Base-by-base conservation (phyloP, 2,329 filamentous ascomycete genomes). In the Trichoderma sp. region DNA sequence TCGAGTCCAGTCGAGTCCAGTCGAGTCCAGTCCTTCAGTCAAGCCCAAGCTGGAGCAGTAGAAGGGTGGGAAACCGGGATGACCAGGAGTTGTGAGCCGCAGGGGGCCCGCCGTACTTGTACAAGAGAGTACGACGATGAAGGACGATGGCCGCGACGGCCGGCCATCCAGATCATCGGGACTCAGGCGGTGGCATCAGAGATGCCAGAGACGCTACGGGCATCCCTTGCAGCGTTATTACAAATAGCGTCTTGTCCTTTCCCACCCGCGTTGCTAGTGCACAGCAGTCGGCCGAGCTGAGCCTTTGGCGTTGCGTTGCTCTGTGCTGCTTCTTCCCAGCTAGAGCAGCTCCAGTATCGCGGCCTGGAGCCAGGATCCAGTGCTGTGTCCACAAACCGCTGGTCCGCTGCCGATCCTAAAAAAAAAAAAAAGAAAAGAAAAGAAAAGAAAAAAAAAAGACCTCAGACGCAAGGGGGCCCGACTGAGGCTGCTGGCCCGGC, bases 41-140 rank as follows among this genome's bases (percentile, higher is more conserved):
- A 15, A 56, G 61, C 61, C 61, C 52, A 57, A 65, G 37, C 54
- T 37, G 59, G 61, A 37, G 27, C 34, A 64, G 42, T 32, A 65
- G 61, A 64, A 34, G 52, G 61, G 61, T 65, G 61, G 61, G 61
- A 65, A 65, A 56, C 61, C 61, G 61, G 61, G 61, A 65, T 65
- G 50, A 64, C 50, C 39, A 61, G 42, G 45, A 60, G 59, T 29
- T n/a, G 39, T 52, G 59, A 37, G 27, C 52, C 61, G 52, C 61
- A 65, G 61, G 61, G 61, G 61, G 61, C 37, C 52, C n/a, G n/a
- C 58, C 58, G 52, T 65, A 65, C 52, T 54, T 64, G 66, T 53
- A 61, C 48, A 65, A 54, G 61, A 48, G 35, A 35, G 48, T 48
- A 53, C 45, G 53, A 34, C 39, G 29, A 27, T 19, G 52, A 19